These are phyloP conservation scores for Alternaria gaisen DNA, from an alignment of 2,329 filamentous ascomycete genomes.

Conservation along the genomic window DNA sequence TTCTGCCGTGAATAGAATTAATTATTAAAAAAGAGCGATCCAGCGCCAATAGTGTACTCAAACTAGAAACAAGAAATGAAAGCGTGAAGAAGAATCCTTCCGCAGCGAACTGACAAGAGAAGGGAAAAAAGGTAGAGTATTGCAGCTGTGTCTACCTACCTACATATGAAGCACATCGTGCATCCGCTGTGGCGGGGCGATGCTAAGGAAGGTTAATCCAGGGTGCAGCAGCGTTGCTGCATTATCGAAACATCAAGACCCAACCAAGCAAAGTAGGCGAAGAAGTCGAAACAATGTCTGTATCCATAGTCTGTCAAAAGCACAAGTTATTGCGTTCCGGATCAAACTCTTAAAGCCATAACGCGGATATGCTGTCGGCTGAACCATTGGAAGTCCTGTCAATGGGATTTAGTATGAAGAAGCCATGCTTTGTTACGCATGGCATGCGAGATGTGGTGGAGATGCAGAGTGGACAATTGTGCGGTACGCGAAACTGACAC, in stretches of 20 bases:
- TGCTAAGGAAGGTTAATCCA: constrained; percentile 22
- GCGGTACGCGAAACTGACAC: constrained; percentile 13
- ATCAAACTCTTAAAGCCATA: not conserved
- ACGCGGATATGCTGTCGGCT: not conserved
- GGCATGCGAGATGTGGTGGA: not conserved
- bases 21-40: constrained; percentile 29
- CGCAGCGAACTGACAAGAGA: constrained; percentile 1
- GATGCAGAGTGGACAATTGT: not conserved
- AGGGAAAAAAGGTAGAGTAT: constrained; percentile 10
- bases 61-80: constrained; percentile 6
- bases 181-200: constrained; percentile 12
- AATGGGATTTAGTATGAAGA: constrained; percentile 5
- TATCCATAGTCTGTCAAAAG: not conserved
- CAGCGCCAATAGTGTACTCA: constrained; percentile 23
- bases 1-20: constrained; percentile 4
- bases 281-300: constrained; percentile 25
- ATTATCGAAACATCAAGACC: constrained; percentile 29
- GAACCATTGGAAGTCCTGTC: constrained; percentile 1
- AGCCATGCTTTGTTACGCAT: not conserved
- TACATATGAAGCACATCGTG: constrained; percentile 3
- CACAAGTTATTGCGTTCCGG: not conserved
- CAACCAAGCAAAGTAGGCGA: constrained; percentile 15
- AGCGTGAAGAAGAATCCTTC: not conserved
- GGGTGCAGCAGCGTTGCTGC: constrained; percentile 31
- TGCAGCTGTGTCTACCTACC: not conserved